A percentile compares a stretch with the other conserved stretches of the same genome.
Conservation (phyloP, 176 grass and related monocot genomes). For the Bromus sterilis region DNA sequence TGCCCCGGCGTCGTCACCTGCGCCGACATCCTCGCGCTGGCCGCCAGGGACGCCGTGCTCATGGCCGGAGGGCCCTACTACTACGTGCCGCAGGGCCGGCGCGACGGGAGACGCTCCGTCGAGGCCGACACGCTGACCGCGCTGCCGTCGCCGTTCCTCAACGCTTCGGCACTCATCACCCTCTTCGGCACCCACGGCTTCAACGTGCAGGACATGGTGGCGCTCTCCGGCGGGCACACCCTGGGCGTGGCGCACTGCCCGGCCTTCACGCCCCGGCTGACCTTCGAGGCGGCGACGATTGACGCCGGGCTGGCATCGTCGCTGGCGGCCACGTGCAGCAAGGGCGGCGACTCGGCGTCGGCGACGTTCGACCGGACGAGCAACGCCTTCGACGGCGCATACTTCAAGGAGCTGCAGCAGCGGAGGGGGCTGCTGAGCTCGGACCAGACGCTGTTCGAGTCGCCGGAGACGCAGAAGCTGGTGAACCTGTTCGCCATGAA, state of each 20-base stretch:
- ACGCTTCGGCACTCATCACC: constrained; percentile 37
- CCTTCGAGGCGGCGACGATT: constrained; percentile 21
- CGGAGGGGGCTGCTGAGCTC: constrained; percentile 53
- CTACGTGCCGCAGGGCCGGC: constrained; percentile 48
- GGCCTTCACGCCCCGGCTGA: constrained; percentile 40
- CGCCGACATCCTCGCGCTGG: constrained; percentile 65
- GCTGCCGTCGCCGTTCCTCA: constrained; percentile 46
- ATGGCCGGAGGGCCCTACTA: constrained; percentile 67
- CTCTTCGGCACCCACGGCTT: constrained; percentile 51
- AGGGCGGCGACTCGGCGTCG: constrained; percentile 28
- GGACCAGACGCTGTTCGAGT: constrained; percentile 72
- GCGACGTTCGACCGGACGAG: constrained; percentile 61
- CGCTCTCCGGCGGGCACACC: constrained; percentile 73
- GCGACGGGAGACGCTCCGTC: constrained; percentile 55
- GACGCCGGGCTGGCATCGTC: constrained; percentile 29
- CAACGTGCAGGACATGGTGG: constrained; percentile 50
- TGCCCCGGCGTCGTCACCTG: constrained; percentile 85
- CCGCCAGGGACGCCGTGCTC: constrained; percentile 70
- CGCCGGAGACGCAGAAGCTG: constrained; percentile 40
- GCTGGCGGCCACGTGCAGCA: constrained; percentile 39
- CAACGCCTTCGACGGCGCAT: constrained; percentile 52
- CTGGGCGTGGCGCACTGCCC: constrained; percentile 62
- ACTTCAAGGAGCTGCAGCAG: constrained; percentile 60
- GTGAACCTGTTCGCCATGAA: constrained; percentile 67
- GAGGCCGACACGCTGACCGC: constrained; percentile 47